Evolutionary conservation across 257 asterid genomes (phyloP).

Genomic region (Lavandula angustifolia): DNA sequence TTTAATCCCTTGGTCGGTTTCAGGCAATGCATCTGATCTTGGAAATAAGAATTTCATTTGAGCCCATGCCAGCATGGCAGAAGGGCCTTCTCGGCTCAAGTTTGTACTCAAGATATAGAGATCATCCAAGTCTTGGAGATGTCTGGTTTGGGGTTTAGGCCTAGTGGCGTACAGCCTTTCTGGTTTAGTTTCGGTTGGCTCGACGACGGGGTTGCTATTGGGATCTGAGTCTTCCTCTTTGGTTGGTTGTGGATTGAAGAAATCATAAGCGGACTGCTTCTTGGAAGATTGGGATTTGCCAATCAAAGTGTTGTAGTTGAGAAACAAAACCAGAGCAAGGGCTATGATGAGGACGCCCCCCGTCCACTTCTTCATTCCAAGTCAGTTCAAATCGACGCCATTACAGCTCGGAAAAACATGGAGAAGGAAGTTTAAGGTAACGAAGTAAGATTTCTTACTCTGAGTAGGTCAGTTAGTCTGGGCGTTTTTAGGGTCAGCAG

Average conservation of each 20-base stretch:
- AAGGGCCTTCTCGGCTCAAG: conserved; percentile 43
- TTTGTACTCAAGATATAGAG: conserved; percentile 51
- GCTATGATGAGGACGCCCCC: conserved; percentile 59
- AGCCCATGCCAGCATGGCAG: conserved; percentile 59
- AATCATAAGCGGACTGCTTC: conserved; percentile 65
- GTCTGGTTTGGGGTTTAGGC: conserved; percentile 47
- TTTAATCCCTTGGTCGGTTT: conserved; percentile 74
- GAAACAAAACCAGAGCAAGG: conserved; percentile 56
- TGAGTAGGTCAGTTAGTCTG: neutral
- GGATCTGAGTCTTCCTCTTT: conserved; percentile 31
- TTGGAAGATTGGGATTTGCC: conserved; percentile 47
- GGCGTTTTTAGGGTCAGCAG: no score
- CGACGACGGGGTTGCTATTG: conserved; percentile 25
- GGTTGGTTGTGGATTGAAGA: conserved; percentile 58
- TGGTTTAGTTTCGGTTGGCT: conserved; percentile 31
- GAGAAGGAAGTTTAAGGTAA: neutral
- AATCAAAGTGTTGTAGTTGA: conserved; percentile 52
- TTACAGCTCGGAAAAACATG: neutral
- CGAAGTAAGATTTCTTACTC: conserved; percentile 29
- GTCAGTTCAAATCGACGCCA: conserved; percentile 7
- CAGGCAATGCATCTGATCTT: conserved; percentile 85
- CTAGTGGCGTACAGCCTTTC: conserved; percentile 31
- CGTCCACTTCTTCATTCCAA: conserved; percentile 77
- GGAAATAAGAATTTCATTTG: conserved; percentile 66
- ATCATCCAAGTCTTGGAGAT: conserved; percentile 53